Evolutionary conservation across 768 basidiomycete genomes (phyloP), one percentile per base, ranked within the genome.

Genomic region (Phlegmacium glaucopus): DNA sequence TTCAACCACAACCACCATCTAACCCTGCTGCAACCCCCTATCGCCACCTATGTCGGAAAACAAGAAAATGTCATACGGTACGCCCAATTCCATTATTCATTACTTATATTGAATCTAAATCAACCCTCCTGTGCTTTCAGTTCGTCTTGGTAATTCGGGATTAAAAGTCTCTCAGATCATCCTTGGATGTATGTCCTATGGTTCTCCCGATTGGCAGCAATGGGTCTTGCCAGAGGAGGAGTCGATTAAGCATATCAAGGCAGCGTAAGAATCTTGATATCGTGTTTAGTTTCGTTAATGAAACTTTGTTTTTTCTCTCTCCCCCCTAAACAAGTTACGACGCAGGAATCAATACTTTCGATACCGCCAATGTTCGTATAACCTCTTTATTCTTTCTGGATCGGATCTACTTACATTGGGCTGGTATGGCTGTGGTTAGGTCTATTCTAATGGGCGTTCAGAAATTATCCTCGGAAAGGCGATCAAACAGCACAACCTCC

Each of bases 391-490:
- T 52, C 16, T 15, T 35, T 38, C 17, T 22, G 22, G 22, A 22
- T 22, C 5, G 2, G 22, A 22, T 22, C 2, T 22, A 22, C 22
- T 22, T 5, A 22, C 22, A 22, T 22, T 22, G n/a, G n/a, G n/a
- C n/a, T 22, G 2, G 22, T 22, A 5, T 22, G n/a, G 9, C 28
- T 44, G 11, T 32, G 22, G 48, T 28, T 26, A 83, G 81, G 69
- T 75, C 0, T 88, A 87, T 57, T 83, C 80, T 1, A 80, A 85
- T 51, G 85, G 85, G 2, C 62, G 68, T 6, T 83, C 81, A 0
- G 89, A 90, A 59, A 57, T 76, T 38, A 73, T 88, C 43, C 69
- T 88, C 15, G 87, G 87, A 9, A 83, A 85, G 54, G 85, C 80
- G 2, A 81, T 91, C 67, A 85, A 84, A 56, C 58, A 79, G 51